Conservation (phyloP, 352 stramenopile genomes). For the Globisporangium nodosum region DNA sequence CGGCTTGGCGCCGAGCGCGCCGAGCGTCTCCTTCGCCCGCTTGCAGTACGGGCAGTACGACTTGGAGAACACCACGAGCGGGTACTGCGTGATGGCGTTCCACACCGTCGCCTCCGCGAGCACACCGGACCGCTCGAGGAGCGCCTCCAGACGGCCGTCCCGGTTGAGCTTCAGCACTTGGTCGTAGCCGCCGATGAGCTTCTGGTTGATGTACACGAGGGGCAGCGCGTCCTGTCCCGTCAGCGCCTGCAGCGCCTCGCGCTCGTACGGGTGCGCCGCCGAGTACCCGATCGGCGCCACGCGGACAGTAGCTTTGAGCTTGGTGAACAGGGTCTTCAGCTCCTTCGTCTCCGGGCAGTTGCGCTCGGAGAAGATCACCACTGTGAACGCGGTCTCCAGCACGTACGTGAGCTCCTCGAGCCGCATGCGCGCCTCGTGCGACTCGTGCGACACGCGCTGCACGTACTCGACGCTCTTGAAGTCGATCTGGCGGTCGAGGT, state of each 20-base stretch:
- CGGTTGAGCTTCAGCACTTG: conserved; percentile 86
- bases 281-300: conserved; percentile 56
- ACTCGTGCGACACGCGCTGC: conserved; percentile 50
- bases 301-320: conserved; percentile 54
- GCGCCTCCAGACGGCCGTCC: conserved; percentile 74
- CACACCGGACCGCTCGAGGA: conserved; percentile 77
- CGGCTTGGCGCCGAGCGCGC: conserved; percentile 47
- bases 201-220: conserved; percentile 94
- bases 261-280: conserved; percentile 55
- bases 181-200: conserved; percentile 92
- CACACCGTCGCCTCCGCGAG: conserved; percentile 72
- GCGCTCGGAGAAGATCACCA: conserved; percentile 93
- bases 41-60: conserved; percentile 87
- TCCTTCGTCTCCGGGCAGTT: conserved; percentile 91
- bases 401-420: conserved; percentile 73
- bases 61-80: conserved; percentile 81
- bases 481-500: conserved; percentile 49
- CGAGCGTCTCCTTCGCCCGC: conserved; percentile 72
- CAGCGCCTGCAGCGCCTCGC: conserved; percentile 77
- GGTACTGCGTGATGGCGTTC: conserved; percentile 62
- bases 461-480: conserved; percentile 77
- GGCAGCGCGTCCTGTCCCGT: conserved; percentile 91
- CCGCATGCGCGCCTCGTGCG: conserved; percentile 39
- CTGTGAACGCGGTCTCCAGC: conserved; percentile 72
- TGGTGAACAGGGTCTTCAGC: conserved; percentile 80